These are phyloP conservation scores for Clarireedia homoeocarpa DNA, from an alignment of 2,329 filamentous ascomycete genomes.

Conservation along the genomic window DNA sequence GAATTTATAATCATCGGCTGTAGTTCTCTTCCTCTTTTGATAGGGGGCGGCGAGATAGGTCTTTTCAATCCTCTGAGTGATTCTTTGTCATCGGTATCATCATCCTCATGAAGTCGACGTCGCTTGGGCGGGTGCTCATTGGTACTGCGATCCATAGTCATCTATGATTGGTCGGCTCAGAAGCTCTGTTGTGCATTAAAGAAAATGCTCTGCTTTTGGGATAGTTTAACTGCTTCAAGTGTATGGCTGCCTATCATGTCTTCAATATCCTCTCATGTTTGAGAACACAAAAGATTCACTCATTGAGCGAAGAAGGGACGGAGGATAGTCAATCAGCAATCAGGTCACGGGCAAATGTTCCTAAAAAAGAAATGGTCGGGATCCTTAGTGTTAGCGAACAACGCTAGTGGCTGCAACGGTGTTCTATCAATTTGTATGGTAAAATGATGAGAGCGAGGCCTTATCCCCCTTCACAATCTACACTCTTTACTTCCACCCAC, in stretches of 20 bases:
- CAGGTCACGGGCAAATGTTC: background rate
- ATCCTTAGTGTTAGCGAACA: background rate
- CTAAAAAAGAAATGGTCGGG: slow-evolving; percentile 1
- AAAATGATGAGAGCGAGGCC: slow-evolving; percentile 1
- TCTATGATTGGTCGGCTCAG: background rate
- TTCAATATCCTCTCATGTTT: background rate
- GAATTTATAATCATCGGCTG: slow-evolving; percentile 32
- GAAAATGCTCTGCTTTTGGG: background rate
- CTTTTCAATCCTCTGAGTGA: slow-evolving; percentile 10
- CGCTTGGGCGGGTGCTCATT: slow-evolving; percentile 23
- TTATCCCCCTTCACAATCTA: slow-evolving; percentile 2
- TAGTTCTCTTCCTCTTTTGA: slow-evolving; percentile 7
- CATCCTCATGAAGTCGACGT: slow-evolving; percentile 13
- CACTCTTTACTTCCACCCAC: slow-evolving; percentile 2
- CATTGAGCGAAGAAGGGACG: too few relatives aligned
- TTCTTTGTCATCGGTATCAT: background rate
- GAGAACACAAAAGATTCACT: background rate
- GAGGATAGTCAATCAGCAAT: too few relatives aligned
- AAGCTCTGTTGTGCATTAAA: background rate
- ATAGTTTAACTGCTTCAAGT: background rate
- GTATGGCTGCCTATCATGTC: background rate
- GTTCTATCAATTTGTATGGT: slow-evolving; percentile 6
- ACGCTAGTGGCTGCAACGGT: slow-evolving; percentile 6
- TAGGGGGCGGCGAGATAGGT: slow-evolving; percentile 27
- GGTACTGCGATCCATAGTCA: slow-evolving; percentile 15